Percentiles rank a stretch among this genome's conserved stretches.
phyloP scores from a whole-genome alignment of 2,329 filamentous ascomycete species.

The Colletotrichum navitas region DNA sequence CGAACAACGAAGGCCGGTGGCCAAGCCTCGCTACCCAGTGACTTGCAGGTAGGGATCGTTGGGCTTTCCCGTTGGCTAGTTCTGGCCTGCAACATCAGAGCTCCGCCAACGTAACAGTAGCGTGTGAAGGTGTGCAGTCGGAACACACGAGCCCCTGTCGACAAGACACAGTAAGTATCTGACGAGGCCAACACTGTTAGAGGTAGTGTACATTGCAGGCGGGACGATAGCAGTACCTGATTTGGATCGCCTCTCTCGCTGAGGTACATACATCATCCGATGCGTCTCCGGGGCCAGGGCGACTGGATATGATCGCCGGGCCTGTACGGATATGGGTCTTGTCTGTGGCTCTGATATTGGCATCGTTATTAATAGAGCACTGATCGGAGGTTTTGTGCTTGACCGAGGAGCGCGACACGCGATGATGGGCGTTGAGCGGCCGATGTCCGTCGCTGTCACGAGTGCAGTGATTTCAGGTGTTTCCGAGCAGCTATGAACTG shows the following conservation, averaged over 20 bases:
- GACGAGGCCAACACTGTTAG: slow-evolving; percentile 25
- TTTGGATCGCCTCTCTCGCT: not conserved
- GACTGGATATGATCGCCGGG: slow-evolving; percentile 31
- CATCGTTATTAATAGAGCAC: slow-evolving; percentile 39
- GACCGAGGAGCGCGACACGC: not conserved
- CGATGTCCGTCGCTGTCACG: slow-evolving; percentile 1
- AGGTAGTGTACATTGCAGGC: slow-evolving; percentile 19
- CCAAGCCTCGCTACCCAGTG: slow-evolving; percentile 40
- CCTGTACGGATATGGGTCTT: slow-evolving; percentile 37
- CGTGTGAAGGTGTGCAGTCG: slow-evolving; percentile 39
- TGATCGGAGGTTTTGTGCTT: slow-evolving; percentile 32
- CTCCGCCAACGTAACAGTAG: slow-evolving; percentile 43
- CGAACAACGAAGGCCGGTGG: slow-evolving; percentile 23
- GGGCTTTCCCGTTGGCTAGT: slow-evolving; percentile 37
- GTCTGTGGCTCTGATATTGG: slow-evolving; percentile 21
- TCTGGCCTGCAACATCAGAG: slow-evolving; percentile 28
- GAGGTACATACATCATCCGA: not conserved
- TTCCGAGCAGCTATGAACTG: not conserved
- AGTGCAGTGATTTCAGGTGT: not conserved
- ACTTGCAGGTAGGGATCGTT: slow-evolving; percentile 42
- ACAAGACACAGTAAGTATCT: slow-evolving; percentile 24
- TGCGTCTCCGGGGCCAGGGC: slow-evolving; percentile 26
- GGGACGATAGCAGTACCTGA: slow-evolving; percentile 17
- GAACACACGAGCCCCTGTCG: slow-evolving; percentile 23
- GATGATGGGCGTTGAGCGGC: not conserved